Base-by-base conservation (phyloP, 2,329 filamentous ascomycete species). In the Claviceps fusiformis region DNA sequence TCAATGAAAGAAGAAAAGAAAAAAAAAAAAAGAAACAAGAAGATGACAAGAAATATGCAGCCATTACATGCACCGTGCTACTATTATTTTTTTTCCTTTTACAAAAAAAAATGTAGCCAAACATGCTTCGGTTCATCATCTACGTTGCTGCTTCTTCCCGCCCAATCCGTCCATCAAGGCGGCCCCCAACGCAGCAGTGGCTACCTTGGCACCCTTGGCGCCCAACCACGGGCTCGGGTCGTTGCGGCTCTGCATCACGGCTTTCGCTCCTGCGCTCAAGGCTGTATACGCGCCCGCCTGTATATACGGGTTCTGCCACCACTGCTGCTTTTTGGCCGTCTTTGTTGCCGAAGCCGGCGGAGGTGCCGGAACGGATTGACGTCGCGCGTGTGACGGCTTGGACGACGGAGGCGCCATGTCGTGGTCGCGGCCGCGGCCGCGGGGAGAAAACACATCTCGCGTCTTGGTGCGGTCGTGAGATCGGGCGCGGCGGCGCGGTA, bases 161-260 rank as follows among this genome's bases (percentile, higher is more conserved):
- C 74, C 68, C 37, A 77, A 71, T 0, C 74, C 73, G 56, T 77
- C 75, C 44, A 76, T 70, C 19, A 77, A 63, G 0, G 75, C 75
- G 1, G 75, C 75, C 19, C 74, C 74, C 1, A 78, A 57, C 2
- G 75, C 75, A 2, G 75, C 74, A 2, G 74, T 74, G 1, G 73
- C 75, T 3, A 78, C 65, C 53, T 74, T 74, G 48, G 72, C 72
- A 5, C 74, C 75, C 59, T 78, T 78, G 11, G 72, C 64, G 0
- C 75, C 74, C 5, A 74, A 63, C 75, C 75, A 78, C 1, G 70
- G 65, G 2, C 74, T 71, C 1, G 69, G 67, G 17, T 76, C 71
- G 49, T 72, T 68, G 51, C 73, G 72, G 50, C 73, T 67, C 50
- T 73, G 69, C 65, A 76, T 73, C 9, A 73, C 73, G 3, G 75